Base-by-base conservation (phyloP, 495 filamentous ascomycete genomes). In the Penicillium coffeae region DNA sequence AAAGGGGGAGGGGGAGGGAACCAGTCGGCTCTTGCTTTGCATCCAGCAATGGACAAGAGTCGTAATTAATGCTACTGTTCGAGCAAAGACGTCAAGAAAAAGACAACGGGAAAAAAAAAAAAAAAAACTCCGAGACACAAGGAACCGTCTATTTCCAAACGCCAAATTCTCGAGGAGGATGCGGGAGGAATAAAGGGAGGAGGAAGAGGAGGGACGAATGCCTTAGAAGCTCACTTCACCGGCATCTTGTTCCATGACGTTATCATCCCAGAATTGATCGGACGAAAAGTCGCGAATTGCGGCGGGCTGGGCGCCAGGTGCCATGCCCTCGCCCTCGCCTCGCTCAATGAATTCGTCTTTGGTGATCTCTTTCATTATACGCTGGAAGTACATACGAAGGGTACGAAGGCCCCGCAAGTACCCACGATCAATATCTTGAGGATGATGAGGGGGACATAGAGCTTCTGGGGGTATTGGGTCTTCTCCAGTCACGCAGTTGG, bases 401-500 rank as follows among this genome's bases (percentile, higher is more conserved):
- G 81, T 87, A 45, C 85, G 77, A 49, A 98, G 69, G 0, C 93
- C 93, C 34, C 90, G 83, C 39, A 98, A 74, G 59, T 97, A 98
- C 8, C 93, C 93, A 16, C 82, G 76, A 58, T 98, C 93, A 25
- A 95, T 82, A 50, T 88, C 87, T 38, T 83, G 68, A 3, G 86
- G 88, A 64, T 90, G 76, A 44, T 83, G 74, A 19, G 94, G 93
- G 14, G 94, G 94, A 51, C 92, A 96, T 21, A 81, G 74, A 21
- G 81, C 79, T 45, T 78, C 71, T 6, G 82, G 71, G 18, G 82
- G 66, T 14, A 82, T 50, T 22, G 74, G 66, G 58, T 96, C 89
- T 43, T 91, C 89, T 3, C 88, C 86, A 8, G 90, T 96, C 7
- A 97, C 86, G 54, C 91, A 96, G 61, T 98, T 98, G 20, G 93